Evolutionary conservation across 352 stramenopile genomes (phyloP).

Genomic region (Thraustochytrium striatum): DNA sequence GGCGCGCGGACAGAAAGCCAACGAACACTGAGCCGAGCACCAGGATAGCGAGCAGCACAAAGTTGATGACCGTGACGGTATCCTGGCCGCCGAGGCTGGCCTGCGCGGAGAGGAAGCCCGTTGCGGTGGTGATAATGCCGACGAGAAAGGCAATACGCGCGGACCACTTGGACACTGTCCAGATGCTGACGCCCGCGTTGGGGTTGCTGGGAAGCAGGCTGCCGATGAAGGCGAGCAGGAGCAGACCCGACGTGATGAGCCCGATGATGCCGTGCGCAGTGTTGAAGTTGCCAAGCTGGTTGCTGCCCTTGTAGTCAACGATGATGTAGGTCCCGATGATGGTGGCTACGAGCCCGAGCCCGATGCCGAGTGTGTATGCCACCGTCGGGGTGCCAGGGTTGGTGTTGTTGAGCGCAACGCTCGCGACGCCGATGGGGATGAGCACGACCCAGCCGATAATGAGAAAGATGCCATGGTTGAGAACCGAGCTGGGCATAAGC

Average conservation of each 20-base stretch:
- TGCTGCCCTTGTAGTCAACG: not conserved
- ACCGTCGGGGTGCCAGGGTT: not conserved
- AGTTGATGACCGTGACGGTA: not conserved
- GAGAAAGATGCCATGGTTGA: not conserved
- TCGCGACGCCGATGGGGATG: not conserved
- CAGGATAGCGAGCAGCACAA: not conserved
- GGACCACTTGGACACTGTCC: too few species aligned
- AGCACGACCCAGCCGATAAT: not conserved
- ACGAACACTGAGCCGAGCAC: not conserved
- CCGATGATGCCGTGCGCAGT: not conserved
- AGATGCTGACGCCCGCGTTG: not conserved
- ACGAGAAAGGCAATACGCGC: not conserved
- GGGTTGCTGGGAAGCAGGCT: not conserved
- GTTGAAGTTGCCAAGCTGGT: not conserved
- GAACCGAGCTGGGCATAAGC: not conserved
- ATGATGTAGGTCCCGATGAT: not conserved
- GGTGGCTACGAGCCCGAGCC: not conserved
- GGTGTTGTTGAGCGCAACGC: not conserved
- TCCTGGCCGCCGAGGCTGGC: not conserved
- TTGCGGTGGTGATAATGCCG: not conserved
- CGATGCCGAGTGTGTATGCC: not conserved
- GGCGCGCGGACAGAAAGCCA: not conserved
- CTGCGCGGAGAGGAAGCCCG: not conserved
- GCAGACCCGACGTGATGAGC: not conserved
- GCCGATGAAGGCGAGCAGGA: not conserved